Evolutionary conservation across 1,284 basidiomycete species (phyloP).

Genomic region (Malassezia equina): DNA sequence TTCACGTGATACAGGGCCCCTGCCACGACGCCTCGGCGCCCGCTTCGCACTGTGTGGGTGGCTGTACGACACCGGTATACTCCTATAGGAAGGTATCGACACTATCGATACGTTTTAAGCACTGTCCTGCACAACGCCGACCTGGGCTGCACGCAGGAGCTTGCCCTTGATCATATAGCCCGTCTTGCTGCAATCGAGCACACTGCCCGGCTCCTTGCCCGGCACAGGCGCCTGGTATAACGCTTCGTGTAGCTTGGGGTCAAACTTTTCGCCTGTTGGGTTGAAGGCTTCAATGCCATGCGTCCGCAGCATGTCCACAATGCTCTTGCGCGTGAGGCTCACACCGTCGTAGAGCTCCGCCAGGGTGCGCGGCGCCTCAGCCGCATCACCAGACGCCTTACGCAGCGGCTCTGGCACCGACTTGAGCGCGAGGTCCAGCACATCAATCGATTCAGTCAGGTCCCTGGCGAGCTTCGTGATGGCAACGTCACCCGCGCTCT

Average conservation of each 20-base stretch:
- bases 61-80: neutral
- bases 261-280: constrained; percentile 81
- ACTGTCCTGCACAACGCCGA: constrained; percentile 65
- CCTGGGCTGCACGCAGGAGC: constrained; percentile 84
- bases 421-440: constrained; percentile 71
- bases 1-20: neutral
- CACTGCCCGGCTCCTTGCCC: constrained; percentile 74
- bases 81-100: neutral
- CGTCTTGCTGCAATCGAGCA: constrained; percentile 80
- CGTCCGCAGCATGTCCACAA: constrained; percentile 79
- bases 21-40: neutral
- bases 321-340: constrained; percentile 77
- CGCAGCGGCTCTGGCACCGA: constrained; percentile 58
- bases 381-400: constrained; percentile 44
- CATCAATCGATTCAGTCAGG: constrained; percentile 82
- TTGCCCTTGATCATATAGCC: constrained; percentile 57
- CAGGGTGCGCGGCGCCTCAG: constrained; percentile 32
- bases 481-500: constrained; percentile 82
- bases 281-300: constrained; percentile 85
- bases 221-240: constrained; percentile 83
- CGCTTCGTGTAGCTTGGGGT: constrained; percentile 90
- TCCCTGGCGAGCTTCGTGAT: constrained; percentile 81
- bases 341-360: constrained; percentile 62
- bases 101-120: constrained; percentile 2
- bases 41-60: too few species aligned